Evolutionary conservation across 1,139 yeast genomes (phyloP), one percentile per base, ranked within the genome.

Genomic region (Taphrina pruni): DNA sequence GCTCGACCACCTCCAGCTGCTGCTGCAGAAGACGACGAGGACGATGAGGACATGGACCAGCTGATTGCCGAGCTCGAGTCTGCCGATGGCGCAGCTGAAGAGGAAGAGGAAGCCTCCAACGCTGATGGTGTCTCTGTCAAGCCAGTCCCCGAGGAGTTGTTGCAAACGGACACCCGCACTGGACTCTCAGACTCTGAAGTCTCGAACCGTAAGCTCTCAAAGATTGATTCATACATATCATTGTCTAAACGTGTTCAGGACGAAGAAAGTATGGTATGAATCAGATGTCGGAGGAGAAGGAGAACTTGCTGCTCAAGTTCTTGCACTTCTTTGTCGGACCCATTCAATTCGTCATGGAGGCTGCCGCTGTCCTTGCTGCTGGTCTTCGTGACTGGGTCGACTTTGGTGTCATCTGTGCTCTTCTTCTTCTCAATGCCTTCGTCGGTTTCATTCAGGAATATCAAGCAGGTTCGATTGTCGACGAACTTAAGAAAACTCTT

Each of bases 351-450:
- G 97, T 93, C 80, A 93, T 93, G 98, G 97, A 92, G 84, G 82
- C 96, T 79, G 98, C 98, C 78, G 97, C 97, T 77, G 86, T 92
- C 73, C 86, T 93, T 81, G 97, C 98, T 77, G 97, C 97, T 75
- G 97, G 97, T 89, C 86, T 93, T 78, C 95, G 91, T 83, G 97
- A 92, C 84, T 93, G 97, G 97, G 97, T 93, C 79, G 97, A 92
- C 86, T 92, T 92, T 85, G 97, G 97, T 87, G 97, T 93, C 81
- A 92, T 93, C 79, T 87, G 91, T 82, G 97, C 89, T 81, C 84
- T 93, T 77, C 85, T 93, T 76, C 78, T 88, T 81, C 87, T 93
- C 81, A 93, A 93, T 83, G 97, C 97, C 75, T 83, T 84, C 77
- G 97, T 93, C 80, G 98, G 98, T 86, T 93, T 92, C 87, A 85